Base-by-base conservation (phyloP, 768 basidiomycete species). In the Psilocybe cubensis region DNA sequence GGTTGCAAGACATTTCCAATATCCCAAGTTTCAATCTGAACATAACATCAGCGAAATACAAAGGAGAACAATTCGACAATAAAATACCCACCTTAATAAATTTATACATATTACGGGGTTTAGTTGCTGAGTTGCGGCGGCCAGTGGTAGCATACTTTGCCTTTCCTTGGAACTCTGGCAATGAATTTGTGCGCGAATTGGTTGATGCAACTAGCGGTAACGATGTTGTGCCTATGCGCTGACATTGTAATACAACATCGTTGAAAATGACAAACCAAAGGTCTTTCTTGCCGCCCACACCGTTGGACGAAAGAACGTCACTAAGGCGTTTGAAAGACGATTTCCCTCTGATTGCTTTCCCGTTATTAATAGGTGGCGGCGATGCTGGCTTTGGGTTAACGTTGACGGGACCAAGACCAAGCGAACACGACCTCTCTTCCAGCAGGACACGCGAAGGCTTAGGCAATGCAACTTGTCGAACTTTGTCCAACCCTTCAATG, bases 191-290 rank as follows among this genome's bases (percentile, higher is more conserved):
- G 54, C 92, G 77, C 25, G 86, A 85, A 61, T 82, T 86, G 21
- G 85, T 82, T 4, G 82, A 79, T 8, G 89, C 79, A 8, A 87
- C 89, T 58, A 94, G 70, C 2, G 92, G 92, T 46, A 94, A 69
- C 7, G 88, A 90, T 0, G 97, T 99, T 6, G 89, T 89, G 9
- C 97, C 96, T 2, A 88, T 91, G 52, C 92, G 82, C 66, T 95
- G 92, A 70, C 96, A 98, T 44, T 94, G 84, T 33, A 99, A 74
- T 4, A 94, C 89, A 44, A 99, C 96, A 67, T 99, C 97, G 54
- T 95, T 96, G 79, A 99, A 98, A 12, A 88, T 85, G 1, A 99
- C 92, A 53, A 96, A 81, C 97, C 97, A 99, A 42, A 94, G 68
- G 64, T 99, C 96, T 67, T 89, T 88, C 77, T 90, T 92, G 28